Evolutionary conservation across 73 alveolate species (phyloP), one percentile per base, ranked within the genome.

Genomic region (Paramecium octaurelia): DNA sequence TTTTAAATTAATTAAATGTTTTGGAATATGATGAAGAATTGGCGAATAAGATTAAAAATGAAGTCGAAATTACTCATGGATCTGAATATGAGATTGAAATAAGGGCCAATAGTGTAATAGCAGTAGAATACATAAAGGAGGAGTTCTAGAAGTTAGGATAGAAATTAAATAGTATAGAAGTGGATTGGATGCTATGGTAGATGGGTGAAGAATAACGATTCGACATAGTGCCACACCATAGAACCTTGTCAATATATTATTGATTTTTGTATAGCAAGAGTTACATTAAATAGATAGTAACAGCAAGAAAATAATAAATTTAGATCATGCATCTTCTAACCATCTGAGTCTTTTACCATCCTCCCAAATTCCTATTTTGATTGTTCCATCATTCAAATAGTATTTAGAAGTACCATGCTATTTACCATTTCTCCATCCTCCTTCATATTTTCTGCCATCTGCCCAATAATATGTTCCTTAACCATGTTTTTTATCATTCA

Each of bases 171-270:
- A 68, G 93, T 68, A 93, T 95, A 20, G 96, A 96, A 95, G 85
- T 93, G 18, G 98, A 96, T 95, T 93, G 95, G 93, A 92, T 93
- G 40, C 92, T 96, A 92, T 96, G 98, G 98, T 96, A 96, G 86
- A 94, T 93, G 42, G 98, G 98, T 12, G 98, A 96, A 86, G 92
- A 88, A 89, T 87, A 69, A 3, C 92, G 93, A 92, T 92, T 87
- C 68, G 64, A 73, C 43, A 48, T 89, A 40, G 86, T 86, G 23
- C 97, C 95, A 58, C 98, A 96, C 83, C 98, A 96, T 87, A 91
- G 98, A 83, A 95, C 97, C 29, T 76, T 96, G 21, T 92, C 98
- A 1, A 95, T 95, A 36, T 96, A 94, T 76, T 96, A 96, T 86
- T 96, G 94, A 89, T 54, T 6, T 27, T 40, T 40, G 1, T 48